Conservation (phyloP, 176 grass and related monocot genomes). For the Typha latifolia region DNA sequence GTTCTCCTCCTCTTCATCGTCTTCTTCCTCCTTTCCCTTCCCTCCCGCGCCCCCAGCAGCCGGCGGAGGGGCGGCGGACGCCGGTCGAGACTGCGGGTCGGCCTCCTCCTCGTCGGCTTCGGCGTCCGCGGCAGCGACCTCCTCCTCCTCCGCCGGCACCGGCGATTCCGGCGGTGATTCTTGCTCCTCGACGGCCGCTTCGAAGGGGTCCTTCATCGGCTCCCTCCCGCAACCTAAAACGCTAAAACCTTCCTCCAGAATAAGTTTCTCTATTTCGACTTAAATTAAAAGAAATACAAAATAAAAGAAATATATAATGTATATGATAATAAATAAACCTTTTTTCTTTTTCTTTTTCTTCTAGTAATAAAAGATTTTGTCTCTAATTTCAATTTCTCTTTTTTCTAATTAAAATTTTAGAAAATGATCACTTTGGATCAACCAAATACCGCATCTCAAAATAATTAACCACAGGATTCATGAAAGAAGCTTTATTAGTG, state of each 20-base stretch:
- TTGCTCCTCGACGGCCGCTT: slow-evolving; percentile 88
- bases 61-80: slow-evolving; percentile 11
- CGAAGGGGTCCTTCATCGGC: slow-evolving; percentile 93
- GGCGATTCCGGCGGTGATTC: slow-evolving; percentile 76
- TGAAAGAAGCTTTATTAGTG: no score
- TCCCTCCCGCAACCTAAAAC: neutral
- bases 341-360: no score
- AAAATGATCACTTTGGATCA: no score
- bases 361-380: no score
- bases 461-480: no score
- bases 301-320: no score
- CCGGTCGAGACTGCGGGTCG: slow-evolving; percentile 14
- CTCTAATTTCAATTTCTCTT: no score
- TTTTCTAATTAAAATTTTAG: no score
- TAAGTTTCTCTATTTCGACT: no score
- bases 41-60: slow-evolving; percentile 24
- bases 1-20: slow-evolving; percentile 84
- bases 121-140: neutral
- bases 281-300: no score
- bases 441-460: no score
- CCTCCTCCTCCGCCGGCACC: slow-evolving; percentile 35
- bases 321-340: no score
- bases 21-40: slow-evolving; percentile 61
- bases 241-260: neutral
- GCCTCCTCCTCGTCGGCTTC: slow-evolving; percentile 22